Percentiles rank a stretch among this genome's conserved stretches.
Evolutionary conservation across 768 basidiomycete genomes (phyloP).

Genomic region (Mycena crocata): DNA sequence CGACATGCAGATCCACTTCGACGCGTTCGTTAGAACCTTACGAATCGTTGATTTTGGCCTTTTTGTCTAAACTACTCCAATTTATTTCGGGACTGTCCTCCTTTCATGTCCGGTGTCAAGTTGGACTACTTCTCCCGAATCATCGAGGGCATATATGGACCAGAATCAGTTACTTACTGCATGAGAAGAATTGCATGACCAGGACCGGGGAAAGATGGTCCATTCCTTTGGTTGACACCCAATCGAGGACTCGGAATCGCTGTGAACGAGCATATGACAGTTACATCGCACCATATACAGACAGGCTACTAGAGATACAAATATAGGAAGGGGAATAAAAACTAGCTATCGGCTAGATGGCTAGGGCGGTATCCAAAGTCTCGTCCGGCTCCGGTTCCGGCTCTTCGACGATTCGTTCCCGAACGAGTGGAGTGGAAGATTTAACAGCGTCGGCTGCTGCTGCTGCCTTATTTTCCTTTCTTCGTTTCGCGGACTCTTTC

Average conservation of each 20-base stretch:
- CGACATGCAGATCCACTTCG: constrained; percentile 61
- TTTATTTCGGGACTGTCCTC: constrained; percentile 1
- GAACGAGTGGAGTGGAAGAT: constrained; percentile 53
- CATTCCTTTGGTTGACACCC: constrained; percentile 8
- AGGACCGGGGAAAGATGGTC: neutral
- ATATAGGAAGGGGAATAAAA: constrained; percentile 12
- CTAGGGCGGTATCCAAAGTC: constrained; percentile 4
- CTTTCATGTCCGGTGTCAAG: too few species aligned
- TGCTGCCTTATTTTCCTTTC: constrained; percentile 79
- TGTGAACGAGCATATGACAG: constrained; percentile 13
- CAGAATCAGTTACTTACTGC: too few species aligned
- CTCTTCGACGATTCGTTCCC: constrained; percentile 82
- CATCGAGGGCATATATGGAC: too few species aligned
- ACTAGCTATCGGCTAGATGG: constrained; percentile 24
- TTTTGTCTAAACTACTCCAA: constrained; percentile 62
- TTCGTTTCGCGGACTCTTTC: constrained; percentile 88
- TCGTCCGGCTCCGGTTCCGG: constrained; percentile 63
- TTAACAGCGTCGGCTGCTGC: constrained; percentile 48
- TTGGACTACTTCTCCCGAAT: too few species aligned
- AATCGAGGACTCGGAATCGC: neutral
- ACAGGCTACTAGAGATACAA: constrained; percentile 29
- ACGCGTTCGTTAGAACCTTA: constrained; percentile 67
- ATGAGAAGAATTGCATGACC: constrained; percentile 1
- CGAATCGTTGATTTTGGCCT: constrained; percentile 75
- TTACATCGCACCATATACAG: neutral